Conservation (phyloP, 139 green algal species). For the Asterochloris sp. region DNA sequence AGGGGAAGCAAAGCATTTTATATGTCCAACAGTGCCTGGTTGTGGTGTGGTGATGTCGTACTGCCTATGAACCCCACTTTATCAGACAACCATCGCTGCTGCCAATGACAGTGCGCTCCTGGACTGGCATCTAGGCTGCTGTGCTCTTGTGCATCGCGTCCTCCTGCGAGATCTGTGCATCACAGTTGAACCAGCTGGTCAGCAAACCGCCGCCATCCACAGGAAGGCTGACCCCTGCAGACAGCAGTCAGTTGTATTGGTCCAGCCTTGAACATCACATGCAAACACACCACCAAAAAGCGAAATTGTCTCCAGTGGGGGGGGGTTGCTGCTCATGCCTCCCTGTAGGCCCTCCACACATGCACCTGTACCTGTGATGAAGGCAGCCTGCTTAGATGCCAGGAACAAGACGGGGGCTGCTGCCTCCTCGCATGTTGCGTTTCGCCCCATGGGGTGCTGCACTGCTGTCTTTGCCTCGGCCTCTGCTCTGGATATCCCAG, state of each 20-base stretch:
- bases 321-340: neutral
- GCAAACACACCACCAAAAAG: neutral
- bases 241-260: neutral
- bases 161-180: neutral
- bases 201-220: conserved; percentile 8
- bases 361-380: conserved; percentile 1
- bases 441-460: conserved; percentile 9
- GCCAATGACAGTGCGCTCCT: too few species aligned
- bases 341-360: neutral
- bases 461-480: conserved; percentile 15
- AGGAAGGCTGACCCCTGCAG: conserved; percentile 9
- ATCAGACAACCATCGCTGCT: too few species aligned
- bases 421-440: neutral
- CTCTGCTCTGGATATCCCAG: neutral
- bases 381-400: neutral
- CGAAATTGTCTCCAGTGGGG: neutral
- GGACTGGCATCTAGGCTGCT: too few species aligned
- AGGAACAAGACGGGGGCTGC: conserved; percentile 4
- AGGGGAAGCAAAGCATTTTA: too few species aligned
- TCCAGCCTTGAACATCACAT: too few species aligned
- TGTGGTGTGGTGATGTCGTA: too few species aligned
- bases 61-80: too few species aligned
- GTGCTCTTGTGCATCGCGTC: too few species aligned
- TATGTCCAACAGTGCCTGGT: too few species aligned
- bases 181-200: conserved; percentile 16